These are phyloP conservation scores for Fraxinus sp. DNA, from an alignment of 305 asterid species.

Conservation along the genomic window DNA sequence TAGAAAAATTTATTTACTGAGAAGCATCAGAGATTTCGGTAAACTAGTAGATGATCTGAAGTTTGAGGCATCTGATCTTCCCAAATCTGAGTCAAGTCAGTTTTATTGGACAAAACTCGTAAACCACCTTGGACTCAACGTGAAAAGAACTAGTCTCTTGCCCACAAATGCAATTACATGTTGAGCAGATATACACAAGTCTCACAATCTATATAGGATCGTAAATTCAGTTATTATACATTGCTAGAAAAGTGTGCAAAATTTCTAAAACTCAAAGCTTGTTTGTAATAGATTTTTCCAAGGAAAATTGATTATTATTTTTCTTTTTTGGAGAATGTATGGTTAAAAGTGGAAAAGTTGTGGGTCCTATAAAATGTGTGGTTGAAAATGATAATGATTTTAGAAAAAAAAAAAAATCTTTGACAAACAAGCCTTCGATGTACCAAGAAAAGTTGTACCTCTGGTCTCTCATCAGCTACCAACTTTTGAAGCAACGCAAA, in stretches of 20 bases:
- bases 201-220: neutral
- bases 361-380: neutral
- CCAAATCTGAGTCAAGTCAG: slow-evolving; percentile 10
- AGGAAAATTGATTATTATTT: neutral
- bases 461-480: slow-evolving; percentile 97
- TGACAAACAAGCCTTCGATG: neutral
- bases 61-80: neutral
- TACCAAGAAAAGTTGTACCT: slow-evolving; percentile 47
- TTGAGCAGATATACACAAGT: neutral
- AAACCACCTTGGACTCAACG: slow-evolving; percentile 4
- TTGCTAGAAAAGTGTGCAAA: neutral
- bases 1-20: neutral
- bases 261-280: neutral
- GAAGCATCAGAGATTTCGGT: slow-evolving; percentile 6
- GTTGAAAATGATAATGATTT: neutral
- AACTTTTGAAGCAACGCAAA: slow-evolving; percentile 82
- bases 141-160: slow-evolving; percentile 8
- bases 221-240: neutral
- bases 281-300: neutral
- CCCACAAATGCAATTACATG: slow-evolving; percentile 5
- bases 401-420: neutral
- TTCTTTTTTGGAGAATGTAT: neutral
- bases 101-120: neutral
- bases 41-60: neutral
- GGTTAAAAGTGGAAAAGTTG: neutral